A percentile compares a stretch with the other conserved stretches of the same genome.
Evolutionary conservation across 2,329 filamentous ascomycete genomes (phyloP).

Genomic region (Nemania sp.): DNA sequence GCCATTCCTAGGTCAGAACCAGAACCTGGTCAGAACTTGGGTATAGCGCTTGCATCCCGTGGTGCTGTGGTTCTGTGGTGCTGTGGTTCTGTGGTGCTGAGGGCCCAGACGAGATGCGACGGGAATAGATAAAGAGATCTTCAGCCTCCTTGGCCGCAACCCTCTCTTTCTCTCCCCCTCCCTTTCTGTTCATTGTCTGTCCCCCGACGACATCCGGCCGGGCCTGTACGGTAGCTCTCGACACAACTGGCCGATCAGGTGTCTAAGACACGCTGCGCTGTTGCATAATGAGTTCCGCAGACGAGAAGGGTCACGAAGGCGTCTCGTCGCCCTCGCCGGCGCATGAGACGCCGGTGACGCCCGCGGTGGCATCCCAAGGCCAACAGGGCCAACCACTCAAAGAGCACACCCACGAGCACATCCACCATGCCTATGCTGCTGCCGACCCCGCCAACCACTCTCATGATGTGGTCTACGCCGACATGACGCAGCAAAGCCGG

Average conservation of each 20-base stretch:
- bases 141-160: conserved; percentile 16
- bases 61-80: too few species aligned
- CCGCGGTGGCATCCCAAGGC: conserved; percentile 42
- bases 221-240: conserved; percentile 4
- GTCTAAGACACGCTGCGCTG: not conserved
- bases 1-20: too few species aligned
- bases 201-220: conserved; percentile 8
- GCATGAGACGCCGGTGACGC: conserved; percentile 26
- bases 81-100: too few species aligned
- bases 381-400: conserved; percentile 40
- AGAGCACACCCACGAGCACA: conserved; percentile 43
- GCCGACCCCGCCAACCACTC: conserved; percentile 39
- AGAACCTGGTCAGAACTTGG: too few species aligned
- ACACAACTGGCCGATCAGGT: not conserved
- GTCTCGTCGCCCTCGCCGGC: conserved; percentile 31
- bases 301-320: conserved; percentile 30
- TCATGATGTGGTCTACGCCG: conserved; percentile 54
- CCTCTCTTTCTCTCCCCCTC: conserved; percentile 8
- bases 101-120: not conserved
- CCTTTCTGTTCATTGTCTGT: conserved; percentile 10
- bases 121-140: not conserved
- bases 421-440: conserved; percentile 45
- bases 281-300: conserved; percentile 28
- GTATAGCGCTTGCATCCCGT: too few species aligned
- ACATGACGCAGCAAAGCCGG: conserved; percentile 43